Percentiles rank a stretch among this genome's conserved stretches.
Conservation (phyloP, 805 yeast species). For the Debaryomyces prosopidis region DNA sequence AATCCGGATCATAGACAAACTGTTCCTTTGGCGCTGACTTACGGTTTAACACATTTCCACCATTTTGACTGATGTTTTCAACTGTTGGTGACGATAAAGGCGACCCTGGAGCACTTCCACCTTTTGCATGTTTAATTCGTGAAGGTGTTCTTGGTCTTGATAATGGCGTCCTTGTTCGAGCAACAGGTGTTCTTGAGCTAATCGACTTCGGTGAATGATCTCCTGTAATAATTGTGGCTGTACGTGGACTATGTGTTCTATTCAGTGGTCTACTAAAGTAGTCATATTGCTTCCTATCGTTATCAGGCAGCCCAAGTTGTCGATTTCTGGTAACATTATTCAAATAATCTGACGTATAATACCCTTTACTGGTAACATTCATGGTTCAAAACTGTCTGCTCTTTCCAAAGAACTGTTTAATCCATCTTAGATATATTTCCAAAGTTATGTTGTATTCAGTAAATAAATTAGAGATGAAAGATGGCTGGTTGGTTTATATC, state of each 20-base stretch:
- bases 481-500: neutral
- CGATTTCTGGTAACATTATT: conserved; percentile 16
- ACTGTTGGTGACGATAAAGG: neutral
- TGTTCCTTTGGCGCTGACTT: conserved; percentile 6
- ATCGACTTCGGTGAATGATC: neutral
- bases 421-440: too few relatives aligned
- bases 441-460: too few relatives aligned
- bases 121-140: neutral
- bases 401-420: neutral
- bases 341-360: conserved; percentile 37
- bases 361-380: conserved; percentile 45
- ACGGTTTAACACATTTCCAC: conserved; percentile 6
- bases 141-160: too few relatives aligned
- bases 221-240: neutral
- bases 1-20: conserved; percentile 20
- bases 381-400: conserved; percentile 12
- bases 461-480: neutral
- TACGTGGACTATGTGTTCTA: neutral
- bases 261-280: neutral
- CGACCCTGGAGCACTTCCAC: neutral
- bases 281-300: neutral
- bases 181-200: neutral
- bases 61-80: neutral
- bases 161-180: neutral
- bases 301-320: conserved; percentile 1